Base-by-base conservation (phyloP, 208 protist genomes). In the Acanthamoeba healyi region DNA sequence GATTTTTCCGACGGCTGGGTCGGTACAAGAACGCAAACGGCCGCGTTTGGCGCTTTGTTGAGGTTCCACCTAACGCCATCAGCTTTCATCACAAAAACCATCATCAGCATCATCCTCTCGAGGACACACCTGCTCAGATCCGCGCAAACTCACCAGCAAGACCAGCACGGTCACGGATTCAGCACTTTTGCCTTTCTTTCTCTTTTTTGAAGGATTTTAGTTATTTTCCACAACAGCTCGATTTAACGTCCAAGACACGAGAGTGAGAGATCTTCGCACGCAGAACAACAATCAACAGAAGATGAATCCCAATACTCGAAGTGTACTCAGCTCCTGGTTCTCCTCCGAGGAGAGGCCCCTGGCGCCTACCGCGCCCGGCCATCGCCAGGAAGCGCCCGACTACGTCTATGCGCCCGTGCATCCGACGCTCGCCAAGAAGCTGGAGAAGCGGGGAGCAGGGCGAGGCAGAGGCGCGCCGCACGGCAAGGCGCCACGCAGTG, bases 291-390 rank as follows among this genome's bases (percentile, higher is more conserved):
- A 17, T 67, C n/a, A n/a, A 67, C 61, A 74, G 65, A 79, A 79
- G 67, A 79, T 79, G 67, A 46, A 42, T 79, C 36, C 67, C 77
- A 86, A 86, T 44, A 86, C 77, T 2, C 44, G 77, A 49, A 86
- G 77, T 36, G 77, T 86, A 5, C 77, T 86, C 2, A 86, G 77
- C 26, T 86, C 77, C n/a, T 86, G 77, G 77, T 86, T 86, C 22
- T 34, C 77, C 42, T 12, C 42, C 4, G 77, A 86, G 34, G 77
- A 86, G 44, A n/a, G 77, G 36, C 15, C 29, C 34, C 32, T 32
- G 5, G 46, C 44, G 29, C 0, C 24, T 19, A 14, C 74, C 22
- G 24, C 6, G 40, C 26, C 40, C 22, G 2, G 36, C 9, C 65
- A 70, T 54, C 26, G 15, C n/a, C 44, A 86, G 44, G 77, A 49